Percentiles rank a stretch among this genome's conserved stretches.
Evolutionary conservation across 129 eudicot genomes (phyloP).

Genomic region (Pseudognaphalium luteoalbum): DNA sequence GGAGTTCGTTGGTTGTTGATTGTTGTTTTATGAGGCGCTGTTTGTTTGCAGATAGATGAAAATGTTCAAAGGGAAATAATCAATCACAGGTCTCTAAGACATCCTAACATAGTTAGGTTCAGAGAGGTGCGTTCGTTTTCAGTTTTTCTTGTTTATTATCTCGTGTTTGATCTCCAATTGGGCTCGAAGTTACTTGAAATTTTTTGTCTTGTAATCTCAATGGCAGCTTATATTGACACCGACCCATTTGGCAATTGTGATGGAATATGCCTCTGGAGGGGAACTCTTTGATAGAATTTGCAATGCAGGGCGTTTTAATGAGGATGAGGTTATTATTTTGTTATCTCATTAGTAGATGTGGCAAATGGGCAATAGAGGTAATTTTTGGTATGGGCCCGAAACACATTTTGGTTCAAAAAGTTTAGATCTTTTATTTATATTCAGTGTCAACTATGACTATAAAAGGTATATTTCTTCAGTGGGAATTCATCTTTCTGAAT

Average conservation of each 20-base stretch:
- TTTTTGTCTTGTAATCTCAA: constrained; percentile 4
- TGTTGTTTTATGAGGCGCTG: constrained; percentile 12
- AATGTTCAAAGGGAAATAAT: constrained; percentile 72
- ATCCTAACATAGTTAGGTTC: constrained; percentile 65
- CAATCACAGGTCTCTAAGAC: constrained; percentile 63
- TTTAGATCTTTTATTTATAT: no score
- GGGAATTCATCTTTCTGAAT: neutral
- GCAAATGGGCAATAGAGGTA: neutral
- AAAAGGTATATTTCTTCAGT: neutral
- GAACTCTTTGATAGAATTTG: constrained; percentile 64
- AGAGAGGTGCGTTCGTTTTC: constrained; percentile 47
- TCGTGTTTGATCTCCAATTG: neutral
- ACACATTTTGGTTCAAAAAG: neutral
- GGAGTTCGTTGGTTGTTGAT: neutral
- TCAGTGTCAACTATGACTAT: neutral
- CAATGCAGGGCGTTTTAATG: constrained; percentile 59
- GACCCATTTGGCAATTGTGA: constrained; percentile 64
- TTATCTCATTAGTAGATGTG: neutral
- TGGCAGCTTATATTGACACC: constrained; percentile 60
- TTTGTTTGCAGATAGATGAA: constrained; percentile 61
- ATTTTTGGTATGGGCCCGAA: neutral
- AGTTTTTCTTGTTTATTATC: neutral
- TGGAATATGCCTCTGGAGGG: constrained; percentile 77
- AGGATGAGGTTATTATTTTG: constrained; percentile 50
- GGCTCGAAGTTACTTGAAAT: neutral